Percentiles rank a stretch among this genome's conserved stretches.
These are phyloP conservation scores for Boletus sp. DNA, from an alignment of 1,284 basidiomycete species.

Conservation along the genomic window DNA sequence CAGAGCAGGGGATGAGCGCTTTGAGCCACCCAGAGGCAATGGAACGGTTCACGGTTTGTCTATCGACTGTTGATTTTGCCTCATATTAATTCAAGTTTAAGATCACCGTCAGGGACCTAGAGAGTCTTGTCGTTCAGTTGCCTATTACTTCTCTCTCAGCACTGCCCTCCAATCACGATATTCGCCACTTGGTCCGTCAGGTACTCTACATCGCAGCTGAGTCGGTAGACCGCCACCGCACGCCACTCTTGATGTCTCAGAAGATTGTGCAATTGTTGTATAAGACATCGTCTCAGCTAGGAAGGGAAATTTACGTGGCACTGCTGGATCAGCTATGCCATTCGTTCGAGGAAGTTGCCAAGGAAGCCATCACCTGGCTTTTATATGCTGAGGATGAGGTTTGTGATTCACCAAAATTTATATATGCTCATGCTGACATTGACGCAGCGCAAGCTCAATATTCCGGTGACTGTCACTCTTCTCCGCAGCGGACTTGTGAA, in stretches of 20 bases:
- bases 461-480: conserved; percentile 88
- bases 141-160: conserved; percentile 62
- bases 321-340: conserved; percentile 89
- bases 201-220: conserved; percentile 78
- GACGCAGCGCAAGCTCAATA: conserved; percentile 87
- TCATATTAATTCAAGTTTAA: conserved; percentile 28
- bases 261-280: conserved; percentile 88
- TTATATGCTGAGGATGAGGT: conserved; percentile 96
- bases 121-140: conserved; percentile 70
- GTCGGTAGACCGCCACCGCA: conserved; percentile 77
- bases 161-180: conserved; percentile 80
- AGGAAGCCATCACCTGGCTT: conserved; percentile 96
- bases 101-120: conserved; percentile 73
- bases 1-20: conserved; percentile 39
- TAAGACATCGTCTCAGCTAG: conserved; percentile 79
- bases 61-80: neutral
- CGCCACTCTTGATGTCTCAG: conserved; percentile 90
- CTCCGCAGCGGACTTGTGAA: conserved; percentile 82
- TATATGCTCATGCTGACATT: conserved; percentile 15
- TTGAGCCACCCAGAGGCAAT: conserved; percentile 67
- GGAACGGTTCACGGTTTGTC: conserved; percentile 68
- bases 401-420: conserved; percentile 23
- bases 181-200: conserved; percentile 79
- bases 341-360: conserved; percentile 87
- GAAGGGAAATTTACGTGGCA: conserved; percentile 87